Evolutionary conservation across 2,329 filamentous ascomycete genomes (phyloP), one percentile per base, ranked within the genome.

Genomic region (Penicillium hesseltinei): DNA sequence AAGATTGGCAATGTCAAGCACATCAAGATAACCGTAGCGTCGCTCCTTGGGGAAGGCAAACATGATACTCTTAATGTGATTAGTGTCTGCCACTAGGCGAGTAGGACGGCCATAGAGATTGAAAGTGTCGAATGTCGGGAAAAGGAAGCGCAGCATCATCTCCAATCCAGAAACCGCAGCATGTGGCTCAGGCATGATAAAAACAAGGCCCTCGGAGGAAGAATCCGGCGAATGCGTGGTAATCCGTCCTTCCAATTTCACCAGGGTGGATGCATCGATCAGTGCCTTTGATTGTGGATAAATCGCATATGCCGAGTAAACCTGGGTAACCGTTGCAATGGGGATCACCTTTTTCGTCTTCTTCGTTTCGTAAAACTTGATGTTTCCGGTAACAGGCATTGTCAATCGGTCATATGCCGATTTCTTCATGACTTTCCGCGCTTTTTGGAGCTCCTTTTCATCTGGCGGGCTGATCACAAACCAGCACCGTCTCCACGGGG

Each of bases 401-500:
- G 83, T 81, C 0, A 85, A 83, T 31, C 90, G 87, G 67, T 95
- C 90, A 71, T 97, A 97, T 0, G 89, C 84, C 6, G 89, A 92
- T 62, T 87, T 87, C 77, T 88, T 89, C 69, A 89, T 72, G 29
- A 88, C 84, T 74, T 96, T 97, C 71, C 93, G 89, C 53, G 88
- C 79, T 72, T 91, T 96, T 64, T 88, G 85, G 63, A 87, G 87
- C 67, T 96, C 91, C 78, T 97, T 99, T 77, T 97, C 92, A 69
- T 96, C 90, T 0, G 94, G 93, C 2, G 93, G 94, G 7, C 86
- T 85, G 57, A 97, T 90, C 53, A 97, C 92, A 74, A 92, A 97
- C 92, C 93, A 99, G 75, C 92, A 99, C 39, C 93, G 88, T 70
- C 90, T 87, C 94, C 94, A 99, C 0, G 93, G 92, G 10, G 94